Base-by-base conservation (phyloP, 2,329 filamentous ascomycete genomes). In the Clonostachys rosea region DNA sequence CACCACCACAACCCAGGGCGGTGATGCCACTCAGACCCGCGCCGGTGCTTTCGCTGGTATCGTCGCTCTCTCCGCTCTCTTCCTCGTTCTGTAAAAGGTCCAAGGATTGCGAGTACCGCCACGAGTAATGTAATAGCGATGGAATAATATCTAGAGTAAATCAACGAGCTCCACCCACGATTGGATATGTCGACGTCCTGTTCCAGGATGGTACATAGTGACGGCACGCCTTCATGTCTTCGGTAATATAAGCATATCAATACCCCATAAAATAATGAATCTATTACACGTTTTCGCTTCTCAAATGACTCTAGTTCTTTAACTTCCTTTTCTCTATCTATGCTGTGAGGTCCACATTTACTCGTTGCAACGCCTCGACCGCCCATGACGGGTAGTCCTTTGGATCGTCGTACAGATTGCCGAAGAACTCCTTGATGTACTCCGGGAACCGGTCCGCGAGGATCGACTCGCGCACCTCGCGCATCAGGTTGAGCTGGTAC, bases 401-500 rank as follows among this genome's bases (percentile, higher is more conserved):
- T 75, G 46, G 78, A 62, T 65, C 59, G 3, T 57, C 52, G 63
- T 96, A 91, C 50, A 91, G 69, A 49, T 81, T 78, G 3, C 65
- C 72, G 67, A 99, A 99, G 70, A 96, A 97, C 34, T 78, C 68
- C 54, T 73, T 83, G 51, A 96, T 63, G 58, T 94, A 95, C 3
- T 73, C 78, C 2, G 94, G 91, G 63, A 87, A 97, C 45, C 74
- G 69, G 61, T 96, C 91, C 51, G 86, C 86, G 8, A 96, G 70
- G 52, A 97, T 90, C 14, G 94, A 84, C 52, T 88, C 75, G 50
- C 92, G 79, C 12, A 83, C 79, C 50, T 79, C 72, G 17, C 77
- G 73, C 91, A 97, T 96, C 56, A 99, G 71, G 50, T 86, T 79
- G 46, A 99, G 75, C 63, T 96, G 83, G 61, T 96, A 96, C 71